Percentiles rank a stretch among this genome's conserved stretches.
Conservation (phyloP, 2,329 filamentous ascomycete species). For the Zopfia rhizophila region DNA sequence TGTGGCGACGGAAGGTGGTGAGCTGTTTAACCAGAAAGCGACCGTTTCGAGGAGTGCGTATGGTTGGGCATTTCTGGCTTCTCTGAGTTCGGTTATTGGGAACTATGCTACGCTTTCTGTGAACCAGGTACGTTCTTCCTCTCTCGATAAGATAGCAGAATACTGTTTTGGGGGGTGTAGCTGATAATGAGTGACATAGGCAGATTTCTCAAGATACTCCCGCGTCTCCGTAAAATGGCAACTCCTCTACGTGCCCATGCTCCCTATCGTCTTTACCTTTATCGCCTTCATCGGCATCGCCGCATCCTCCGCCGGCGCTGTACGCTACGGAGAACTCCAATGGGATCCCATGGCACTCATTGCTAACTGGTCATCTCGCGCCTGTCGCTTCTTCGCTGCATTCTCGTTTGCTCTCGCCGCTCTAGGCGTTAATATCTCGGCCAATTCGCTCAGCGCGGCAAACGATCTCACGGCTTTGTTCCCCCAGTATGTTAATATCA, state of each 20-base stretch:
- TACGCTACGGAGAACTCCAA: conserved; percentile 60
- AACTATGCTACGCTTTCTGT: conserved; percentile 64
- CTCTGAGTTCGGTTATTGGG: conserved; percentile 60
- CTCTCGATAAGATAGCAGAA: conserved; percentile 1
- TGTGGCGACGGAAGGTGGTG: conserved; percentile 62
- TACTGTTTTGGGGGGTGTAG: conserved; percentile 53
- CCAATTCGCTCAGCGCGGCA: conserved; percentile 64
- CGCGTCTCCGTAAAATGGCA: conserved; percentile 61
- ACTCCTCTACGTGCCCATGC: conserved; percentile 61
- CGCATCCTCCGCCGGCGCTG: conserved; percentile 64
- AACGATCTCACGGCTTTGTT: conserved; percentile 65
- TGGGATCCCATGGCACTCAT: conserved; percentile 58
- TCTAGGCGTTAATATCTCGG: conserved; percentile 64
- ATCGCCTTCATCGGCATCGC: conserved; percentile 68
- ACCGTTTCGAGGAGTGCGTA: conserved; percentile 62
- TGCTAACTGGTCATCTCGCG: conserved; percentile 50
- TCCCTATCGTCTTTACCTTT: conserved; percentile 65
- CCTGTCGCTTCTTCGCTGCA: conserved; percentile 54
- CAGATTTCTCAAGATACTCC: conserved; percentile 67
- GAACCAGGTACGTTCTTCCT: conserved; percentile 53
- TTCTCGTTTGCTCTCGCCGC: conserved; percentile 60
- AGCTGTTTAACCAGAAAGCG: conserved; percentile 59
- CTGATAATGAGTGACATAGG: conserved; percentile 50
- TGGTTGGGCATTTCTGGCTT: conserved; percentile 64
- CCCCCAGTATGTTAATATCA: conserved; percentile 64